Percentiles rank a stretch among this genome's conserved stretches.
These are phyloP conservation scores for Stachybotrys chartarum DNA, from an alignment of 2,329 filamentous ascomycete genomes.

Conservation along the genomic window DNA sequence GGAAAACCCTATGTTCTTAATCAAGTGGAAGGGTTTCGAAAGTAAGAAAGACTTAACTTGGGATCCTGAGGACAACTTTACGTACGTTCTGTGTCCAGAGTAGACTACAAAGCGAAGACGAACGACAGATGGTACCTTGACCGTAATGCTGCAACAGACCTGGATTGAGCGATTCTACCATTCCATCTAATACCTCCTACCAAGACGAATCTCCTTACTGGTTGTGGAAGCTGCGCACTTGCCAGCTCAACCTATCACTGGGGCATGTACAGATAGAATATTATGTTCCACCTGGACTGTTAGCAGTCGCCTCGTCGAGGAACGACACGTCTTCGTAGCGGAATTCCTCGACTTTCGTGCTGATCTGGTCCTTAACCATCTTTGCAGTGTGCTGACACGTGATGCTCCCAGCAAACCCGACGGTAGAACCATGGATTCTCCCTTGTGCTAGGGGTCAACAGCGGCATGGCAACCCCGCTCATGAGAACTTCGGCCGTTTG, in stretches of 20 bases:
- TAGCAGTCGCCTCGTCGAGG: not conserved
- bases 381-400: not conserved
- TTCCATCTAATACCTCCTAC: too few relatives aligned
- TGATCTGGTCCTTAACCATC: not conserved
- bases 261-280: not conserved
- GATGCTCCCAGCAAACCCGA: too few relatives aligned
- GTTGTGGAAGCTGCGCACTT: not conserved
- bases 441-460: too few relatives aligned
- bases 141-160: too few relatives aligned
- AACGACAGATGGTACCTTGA: too few relatives aligned
- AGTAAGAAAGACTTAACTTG: conserved; percentile 65
- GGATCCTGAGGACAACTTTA: conserved; percentile 65
- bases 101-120: too few relatives aligned
- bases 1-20: too few relatives aligned
- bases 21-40: conserved; percentile 78
- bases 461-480: too few relatives aligned
- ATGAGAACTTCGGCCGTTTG: too few relatives aligned
- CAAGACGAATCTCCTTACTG: not conserved
- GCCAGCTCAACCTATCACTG: not conserved
- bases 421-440: too few relatives aligned
- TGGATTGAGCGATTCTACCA: too few relatives aligned
- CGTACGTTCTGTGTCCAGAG: too few relatives aligned
- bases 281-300: not conserved
- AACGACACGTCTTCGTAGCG: not conserved
- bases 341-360: not conserved